Evolutionary conservation across 768 basidiomycete genomes (phyloP).

Genomic region (Panus rudis): DNA sequence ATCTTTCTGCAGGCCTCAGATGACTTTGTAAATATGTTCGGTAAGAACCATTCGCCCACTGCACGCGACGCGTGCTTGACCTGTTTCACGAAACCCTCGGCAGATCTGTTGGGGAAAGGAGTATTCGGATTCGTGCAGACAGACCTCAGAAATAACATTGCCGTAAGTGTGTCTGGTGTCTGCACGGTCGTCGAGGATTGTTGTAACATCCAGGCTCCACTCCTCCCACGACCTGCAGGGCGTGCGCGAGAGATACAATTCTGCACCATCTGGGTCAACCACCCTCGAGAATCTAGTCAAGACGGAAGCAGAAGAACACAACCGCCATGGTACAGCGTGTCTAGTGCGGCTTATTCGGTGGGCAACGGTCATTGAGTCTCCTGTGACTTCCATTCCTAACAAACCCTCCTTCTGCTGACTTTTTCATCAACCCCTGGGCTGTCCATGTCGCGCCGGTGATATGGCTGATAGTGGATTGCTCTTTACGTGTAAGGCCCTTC

Average conservation of each 20-base stretch:
- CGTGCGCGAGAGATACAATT: conserved; percentile 49
- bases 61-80: neutral
- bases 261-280: conserved; percentile 33
- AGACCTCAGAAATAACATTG: conserved; percentile 63
- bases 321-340: conserved; percentile 50
- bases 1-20: conserved; percentile 85
- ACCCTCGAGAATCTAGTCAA: conserved; percentile 59
- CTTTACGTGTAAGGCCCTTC: conserved; percentile 62
- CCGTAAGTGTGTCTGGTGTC: conserved; percentile 41
- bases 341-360: conserved; percentile 63
- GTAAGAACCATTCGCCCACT: conserved; percentile 29
- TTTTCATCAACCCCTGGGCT: conserved; percentile 7
- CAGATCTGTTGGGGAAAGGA: conserved; percentile 62
- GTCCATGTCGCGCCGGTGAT: neutral
- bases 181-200: too few species aligned
- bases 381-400: conserved; percentile 9
- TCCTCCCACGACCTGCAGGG: conserved; percentile 36
- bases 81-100: conserved; percentile 1
- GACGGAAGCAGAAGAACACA: conserved; percentile 37
- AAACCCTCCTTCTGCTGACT: conserved; percentile 9
- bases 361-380: conserved; percentile 17
- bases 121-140: conserved; percentile 71
- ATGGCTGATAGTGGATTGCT: conserved; percentile 47
- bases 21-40: conserved; percentile 71
- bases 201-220: too few species aligned